Percentiles rank a stretch among this genome's conserved stretches.
These are phyloP conservation scores for Arachnopeziza araneosa DNA, from an alignment of 2,329 filamentous ascomycete species.

Conservation along the genomic window DNA sequence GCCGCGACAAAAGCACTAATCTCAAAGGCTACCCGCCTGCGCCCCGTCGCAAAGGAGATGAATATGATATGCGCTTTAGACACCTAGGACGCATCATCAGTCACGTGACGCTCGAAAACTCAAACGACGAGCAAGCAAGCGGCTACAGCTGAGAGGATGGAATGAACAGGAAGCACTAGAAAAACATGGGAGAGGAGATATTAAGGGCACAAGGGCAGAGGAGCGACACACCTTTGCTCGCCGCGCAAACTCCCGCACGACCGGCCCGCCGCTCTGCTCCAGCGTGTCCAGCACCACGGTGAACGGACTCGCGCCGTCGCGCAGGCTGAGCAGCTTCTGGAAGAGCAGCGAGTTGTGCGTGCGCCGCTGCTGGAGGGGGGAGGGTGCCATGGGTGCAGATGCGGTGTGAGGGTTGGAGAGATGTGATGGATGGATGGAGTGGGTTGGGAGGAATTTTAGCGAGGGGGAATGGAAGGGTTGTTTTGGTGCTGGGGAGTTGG, in stretches of 20 bases:
- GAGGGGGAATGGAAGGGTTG: no score
- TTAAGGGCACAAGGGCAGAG: no score
- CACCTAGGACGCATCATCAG: conserved; percentile 35
- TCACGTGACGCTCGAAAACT: neutral
- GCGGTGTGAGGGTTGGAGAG: no score
- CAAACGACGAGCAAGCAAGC: neutral
- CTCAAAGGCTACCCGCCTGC: conserved; percentile 47
- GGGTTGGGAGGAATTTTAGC: no score
- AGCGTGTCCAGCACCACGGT: conserved; percentile 81
- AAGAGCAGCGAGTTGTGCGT: conserved; percentile 82
- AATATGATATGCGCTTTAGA: conserved; percentile 67
- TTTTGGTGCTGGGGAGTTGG: no score
- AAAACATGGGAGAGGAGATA: neutral
- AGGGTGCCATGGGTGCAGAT: conserved; percentile 57
- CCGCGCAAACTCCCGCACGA: conserved; percentile 67
- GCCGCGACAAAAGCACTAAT: conserved; percentile 64
- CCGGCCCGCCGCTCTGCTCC: conserved; percentile 68
- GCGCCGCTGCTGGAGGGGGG: conserved; percentile 60
- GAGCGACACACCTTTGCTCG: conserved; percentile 60
- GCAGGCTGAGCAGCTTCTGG: conserved; percentile 72
- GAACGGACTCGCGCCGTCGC: conserved; percentile 77
- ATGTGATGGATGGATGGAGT: neutral
- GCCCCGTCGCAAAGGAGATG: conserved; percentile 71
- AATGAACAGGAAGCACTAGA: neutral
- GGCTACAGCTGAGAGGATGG: neutral